phyloP scores from a whole-genome alignment of 257 asterid species.

The Linderniella brevidens region DNA sequence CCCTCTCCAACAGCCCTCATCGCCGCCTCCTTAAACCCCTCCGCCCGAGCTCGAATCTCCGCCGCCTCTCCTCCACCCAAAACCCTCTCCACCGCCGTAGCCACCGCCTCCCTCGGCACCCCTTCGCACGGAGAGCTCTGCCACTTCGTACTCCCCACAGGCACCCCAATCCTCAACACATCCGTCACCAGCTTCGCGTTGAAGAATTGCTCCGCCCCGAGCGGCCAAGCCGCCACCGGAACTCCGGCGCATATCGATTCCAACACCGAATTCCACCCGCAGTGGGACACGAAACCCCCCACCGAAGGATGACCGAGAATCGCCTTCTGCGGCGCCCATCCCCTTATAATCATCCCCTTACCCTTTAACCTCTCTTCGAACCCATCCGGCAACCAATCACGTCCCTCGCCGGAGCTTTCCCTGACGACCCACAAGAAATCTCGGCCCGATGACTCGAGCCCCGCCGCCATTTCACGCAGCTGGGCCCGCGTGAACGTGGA shows the following conservation, averaged over 20 bases:
- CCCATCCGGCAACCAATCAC: conserved; percentile 37
- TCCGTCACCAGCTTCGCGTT: conserved; percentile 29
- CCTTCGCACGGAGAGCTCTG: conserved; percentile 14
- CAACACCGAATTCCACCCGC: conserved; percentile 27
- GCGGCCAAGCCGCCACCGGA: conserved; percentile 42
- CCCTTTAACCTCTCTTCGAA: conserved; percentile 29
- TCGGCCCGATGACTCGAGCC: conserved; percentile 39
- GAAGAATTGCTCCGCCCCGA: conserved; percentile 23
- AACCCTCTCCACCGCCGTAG: conserved; percentile 17
- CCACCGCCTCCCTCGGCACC: conserved; percentile 22
- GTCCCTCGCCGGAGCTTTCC: conserved; percentile 7
- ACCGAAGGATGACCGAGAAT: conserved; percentile 16
- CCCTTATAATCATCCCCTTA: conserved; percentile 41
- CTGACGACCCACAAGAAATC: conserved; percentile 61
- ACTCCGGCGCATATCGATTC: conserved; percentile 21
- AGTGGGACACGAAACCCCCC: conserved; percentile 25
- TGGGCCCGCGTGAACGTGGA: conserved; percentile 26
- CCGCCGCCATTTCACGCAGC: conserved; percentile 44
- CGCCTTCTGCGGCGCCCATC: conserved; percentile 62
- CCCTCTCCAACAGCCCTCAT: conserved; percentile 36
- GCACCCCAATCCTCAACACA: conserved; percentile 18
- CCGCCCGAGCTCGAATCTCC: conserved; percentile 24
- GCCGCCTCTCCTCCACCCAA: conserved; percentile 21
- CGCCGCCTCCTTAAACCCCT: conserved; percentile 18
- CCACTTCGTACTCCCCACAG: conserved; percentile 26